A percentile compares a stretch with the other conserved stretches of the same genome.
phyloP scores from a whole-genome alignment of 345 rosid species.

The Ceriops zippeliana region DNA sequence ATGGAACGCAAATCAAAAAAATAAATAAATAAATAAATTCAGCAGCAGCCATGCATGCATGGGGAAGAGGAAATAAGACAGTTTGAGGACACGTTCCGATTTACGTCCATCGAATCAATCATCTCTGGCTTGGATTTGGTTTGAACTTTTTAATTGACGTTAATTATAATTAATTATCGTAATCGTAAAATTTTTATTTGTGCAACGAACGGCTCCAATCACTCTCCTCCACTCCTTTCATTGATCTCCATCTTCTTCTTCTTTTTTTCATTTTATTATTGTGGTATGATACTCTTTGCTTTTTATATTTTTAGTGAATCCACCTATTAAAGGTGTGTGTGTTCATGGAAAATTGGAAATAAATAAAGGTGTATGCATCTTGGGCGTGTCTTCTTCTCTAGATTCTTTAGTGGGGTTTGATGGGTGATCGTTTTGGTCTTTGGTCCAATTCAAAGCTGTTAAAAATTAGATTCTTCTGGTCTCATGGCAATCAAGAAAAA shows the following conservation, averaged over 20 bases:
- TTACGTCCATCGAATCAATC: slow-evolving; percentile 3
- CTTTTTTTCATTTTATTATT: background rate
- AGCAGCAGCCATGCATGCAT: slow-evolving; percentile 12
- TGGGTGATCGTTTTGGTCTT: slow-evolving; percentile 28
- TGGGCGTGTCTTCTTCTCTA: slow-evolving; percentile 29
- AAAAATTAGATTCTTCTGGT: slow-evolving; percentile 30
- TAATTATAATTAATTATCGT: too few species aligned
- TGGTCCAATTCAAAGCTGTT: slow-evolving; percentile 36
- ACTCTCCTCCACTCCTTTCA: too few species aligned
- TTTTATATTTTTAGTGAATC: slow-evolving; percentile 4
- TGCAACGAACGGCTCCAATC: too few species aligned
- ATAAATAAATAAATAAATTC: too few species aligned
- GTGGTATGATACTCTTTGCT: too few species aligned
- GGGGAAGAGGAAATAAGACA: too few species aligned
- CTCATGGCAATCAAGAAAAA: slow-evolving; percentile 19
- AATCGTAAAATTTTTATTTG: too few species aligned
- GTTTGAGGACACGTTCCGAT: slow-evolving; percentile 3
- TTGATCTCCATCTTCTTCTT: too few species aligned
- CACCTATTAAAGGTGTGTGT: slow-evolving; percentile 32
- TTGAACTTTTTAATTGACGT: background rate
- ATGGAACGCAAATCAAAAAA: background rate
- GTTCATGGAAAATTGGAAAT: background rate
- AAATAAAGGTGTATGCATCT: slow-evolving; percentile 24
- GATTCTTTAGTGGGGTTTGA: slow-evolving; percentile 20
- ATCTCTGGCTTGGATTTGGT: background rate